phyloP scores from a whole-genome alignment of 768 basidiomycete species.

The Trichaptum fuscoviolaceum region DNA sequence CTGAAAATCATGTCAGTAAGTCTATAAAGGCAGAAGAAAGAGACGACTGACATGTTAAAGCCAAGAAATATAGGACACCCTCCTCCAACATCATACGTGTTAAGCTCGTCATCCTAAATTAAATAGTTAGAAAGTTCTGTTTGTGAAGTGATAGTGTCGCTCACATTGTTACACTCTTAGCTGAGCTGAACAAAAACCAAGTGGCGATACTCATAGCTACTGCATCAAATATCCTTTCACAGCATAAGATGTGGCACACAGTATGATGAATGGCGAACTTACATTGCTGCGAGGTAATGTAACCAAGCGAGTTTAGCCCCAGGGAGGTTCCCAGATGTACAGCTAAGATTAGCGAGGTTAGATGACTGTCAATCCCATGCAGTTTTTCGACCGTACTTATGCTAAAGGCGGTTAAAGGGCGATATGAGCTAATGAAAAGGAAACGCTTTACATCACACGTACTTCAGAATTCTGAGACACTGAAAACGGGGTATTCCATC shows the following conservation, averaged over 20 bases:
- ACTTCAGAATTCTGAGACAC: not conserved
- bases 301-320: slow-evolving; percentile 7
- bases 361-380: too few species aligned
- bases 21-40: not conserved
- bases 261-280: not conserved
- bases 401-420: not conserved
- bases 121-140: not conserved
- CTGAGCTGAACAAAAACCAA: not conserved
- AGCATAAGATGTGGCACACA: not conserved
- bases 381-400: slow-evolving; percentile 3
- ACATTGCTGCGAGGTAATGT: slow-evolving; percentile 11
- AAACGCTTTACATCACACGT: not conserved
- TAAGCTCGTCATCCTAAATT: slow-evolving; percentile 4
- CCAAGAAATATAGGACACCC: slow-evolving; percentile 8
- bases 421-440: too few species aligned
- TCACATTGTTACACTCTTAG: not conserved
- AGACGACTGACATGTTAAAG: slow-evolving; percentile 6
- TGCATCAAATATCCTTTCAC: slow-evolving; percentile 4
- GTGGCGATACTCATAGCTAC: slow-evolving; percentile 5
- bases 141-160: not conserved
- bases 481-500: not conserved
- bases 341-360: slow-evolving; percentile 1
- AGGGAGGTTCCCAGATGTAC: slow-evolving; percentile 9
- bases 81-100: slow-evolving; percentile 9
- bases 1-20: slow-evolving; percentile 3